These are phyloP conservation scores for Plasmodium reichenowi DNA, from an alignment of 169 alveolate species.

Conservation along the genomic window DNA sequence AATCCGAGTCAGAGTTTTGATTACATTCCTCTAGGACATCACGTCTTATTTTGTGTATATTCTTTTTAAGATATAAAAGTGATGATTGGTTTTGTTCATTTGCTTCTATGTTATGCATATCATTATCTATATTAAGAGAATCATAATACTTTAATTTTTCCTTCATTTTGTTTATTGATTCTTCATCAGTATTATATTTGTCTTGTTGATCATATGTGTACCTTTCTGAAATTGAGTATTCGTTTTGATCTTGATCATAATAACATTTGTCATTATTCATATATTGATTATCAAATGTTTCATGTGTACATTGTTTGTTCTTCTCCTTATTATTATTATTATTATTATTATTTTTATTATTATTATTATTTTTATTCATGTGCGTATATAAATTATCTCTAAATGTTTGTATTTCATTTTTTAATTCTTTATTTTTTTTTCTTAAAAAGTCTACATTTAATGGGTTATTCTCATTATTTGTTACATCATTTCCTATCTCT, in stretches of 20 bases:
- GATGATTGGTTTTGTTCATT: constrained; percentile 30
- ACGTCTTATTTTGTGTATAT: constrained; percentile 18
- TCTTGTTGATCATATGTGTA: neutral
- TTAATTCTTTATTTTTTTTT: constrained; percentile 41
- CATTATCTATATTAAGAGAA: constrained; percentile 6
- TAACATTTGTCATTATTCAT: too few relatives aligned
- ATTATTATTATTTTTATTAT: too few relatives aligned
- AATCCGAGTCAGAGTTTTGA: neutral
- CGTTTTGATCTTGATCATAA: neutral
- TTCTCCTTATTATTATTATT: too few relatives aligned
- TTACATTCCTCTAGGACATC: constrained; percentile 1
- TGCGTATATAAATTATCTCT: neutral
- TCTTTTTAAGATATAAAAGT: constrained; percentile 32
- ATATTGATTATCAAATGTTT: too few relatives aligned
- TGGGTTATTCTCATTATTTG: neutral
- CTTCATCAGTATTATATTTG: neutral
- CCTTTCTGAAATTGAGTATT: neutral
- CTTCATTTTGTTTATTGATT: neutral
- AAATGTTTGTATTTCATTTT: constrained; percentile 35
- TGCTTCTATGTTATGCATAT: neutral
- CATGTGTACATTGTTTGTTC: too few relatives aligned
- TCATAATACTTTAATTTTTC: neutral
- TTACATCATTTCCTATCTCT: constrained; percentile 17
- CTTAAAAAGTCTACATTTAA: constrained; percentile 8
- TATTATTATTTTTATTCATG: too few relatives aligned